A percentile compares a stretch with the other conserved stretches of the same genome.
Evolutionary conservation across 352 stramenopile species (phyloP).

Genomic region (Phytopythium ostracodes): DNA sequence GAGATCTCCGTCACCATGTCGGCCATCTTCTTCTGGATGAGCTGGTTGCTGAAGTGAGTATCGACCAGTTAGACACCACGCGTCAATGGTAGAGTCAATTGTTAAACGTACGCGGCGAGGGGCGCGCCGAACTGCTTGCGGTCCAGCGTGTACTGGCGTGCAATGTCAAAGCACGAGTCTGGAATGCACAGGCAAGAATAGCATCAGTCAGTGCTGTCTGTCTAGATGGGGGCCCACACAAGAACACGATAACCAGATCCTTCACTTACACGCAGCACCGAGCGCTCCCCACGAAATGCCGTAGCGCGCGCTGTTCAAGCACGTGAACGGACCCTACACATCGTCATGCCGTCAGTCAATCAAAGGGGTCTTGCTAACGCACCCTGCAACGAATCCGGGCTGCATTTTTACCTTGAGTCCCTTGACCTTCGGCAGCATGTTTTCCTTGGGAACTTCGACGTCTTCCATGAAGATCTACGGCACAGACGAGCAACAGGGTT

Average conservation of each 20-base stretch:
- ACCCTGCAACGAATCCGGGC: neutral
- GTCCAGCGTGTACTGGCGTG: constrained; percentile 94
- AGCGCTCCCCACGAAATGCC: constrained; percentile 97
- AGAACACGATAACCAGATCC: neutral
- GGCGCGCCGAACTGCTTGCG: constrained; percentile 95
- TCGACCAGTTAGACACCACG: no score
- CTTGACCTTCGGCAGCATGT: constrained; percentile 91
- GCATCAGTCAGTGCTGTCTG: neutral
- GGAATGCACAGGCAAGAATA: constrained; percentile 1
- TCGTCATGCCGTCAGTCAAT: neutral
- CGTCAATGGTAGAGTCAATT: neutral
- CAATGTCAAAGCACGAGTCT: constrained; percentile 92
- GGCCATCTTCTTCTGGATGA: constrained; percentile 98
- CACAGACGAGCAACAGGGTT: neutral
- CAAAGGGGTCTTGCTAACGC: neutral
- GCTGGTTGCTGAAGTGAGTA: constrained; percentile 82
- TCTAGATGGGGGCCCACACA: neutral
- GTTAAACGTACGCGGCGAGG: constrained; percentile 82
- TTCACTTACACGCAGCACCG: constrained; percentile 85
- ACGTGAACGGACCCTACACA: constrained; percentile 93
- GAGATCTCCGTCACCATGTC: constrained; percentile 97
- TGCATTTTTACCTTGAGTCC: constrained; percentile 55
- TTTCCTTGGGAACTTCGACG: constrained; percentile 91
- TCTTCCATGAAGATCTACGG: constrained; percentile 96
- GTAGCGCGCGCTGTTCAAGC: constrained; percentile 96